Percentiles rank a stretch among this genome's conserved stretches.
Conservation (phyloP, 1,284 basidiomycete genomes). For the Tilletia walkeri region DNA sequence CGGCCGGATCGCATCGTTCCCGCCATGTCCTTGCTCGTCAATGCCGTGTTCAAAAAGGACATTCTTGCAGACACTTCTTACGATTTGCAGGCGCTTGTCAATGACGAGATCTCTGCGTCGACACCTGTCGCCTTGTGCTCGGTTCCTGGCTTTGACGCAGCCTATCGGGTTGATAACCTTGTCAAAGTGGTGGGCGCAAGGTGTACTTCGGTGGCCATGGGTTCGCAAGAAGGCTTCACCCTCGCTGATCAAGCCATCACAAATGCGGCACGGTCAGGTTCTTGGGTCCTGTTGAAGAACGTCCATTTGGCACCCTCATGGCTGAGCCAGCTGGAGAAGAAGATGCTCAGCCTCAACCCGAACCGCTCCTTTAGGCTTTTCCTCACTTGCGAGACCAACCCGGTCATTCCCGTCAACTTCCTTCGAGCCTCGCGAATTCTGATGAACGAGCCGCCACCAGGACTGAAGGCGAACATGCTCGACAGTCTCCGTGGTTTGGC, state of each 20-base stretch:
- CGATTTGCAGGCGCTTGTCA: constrained; percentile 35
- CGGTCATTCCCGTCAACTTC: constrained; percentile 51
- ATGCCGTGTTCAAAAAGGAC: constrained; percentile 73
- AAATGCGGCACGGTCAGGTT: constrained; percentile 42
- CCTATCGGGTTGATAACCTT: constrained; percentile 47
- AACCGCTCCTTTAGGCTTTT: constrained; percentile 51
- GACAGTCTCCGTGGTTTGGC: constrained; percentile 43
- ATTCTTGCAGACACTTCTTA: constrained; percentile 60
- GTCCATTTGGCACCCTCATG: constrained; percentile 52
- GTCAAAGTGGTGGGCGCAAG: constrained; percentile 36
- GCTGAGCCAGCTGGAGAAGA: constrained; percentile 52
- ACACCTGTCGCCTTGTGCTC: constrained; percentile 52
- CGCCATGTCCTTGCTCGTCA: constrained; percentile 73
- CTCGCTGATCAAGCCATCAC: constrained; percentile 52
- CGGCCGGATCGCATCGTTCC: constrained; percentile 84
- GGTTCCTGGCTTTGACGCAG: constrained; percentile 52
- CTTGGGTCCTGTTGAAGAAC: constrained; percentile 54
- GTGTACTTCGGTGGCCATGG: constrained; percentile 52
- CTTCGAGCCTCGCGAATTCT: constrained; percentile 49
- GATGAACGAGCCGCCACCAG: constrained; percentile 55
- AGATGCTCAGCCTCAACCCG: constrained; percentile 45
- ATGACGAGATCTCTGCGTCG: constrained; percentile 38
- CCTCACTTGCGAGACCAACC: constrained; percentile 52
- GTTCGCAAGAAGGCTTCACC: constrained; percentile 50
- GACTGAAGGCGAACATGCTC: constrained; percentile 51